Base-by-base conservation (phyloP, 192 early-diverging fungal species). In the Kappamyces sp. region DNA sequence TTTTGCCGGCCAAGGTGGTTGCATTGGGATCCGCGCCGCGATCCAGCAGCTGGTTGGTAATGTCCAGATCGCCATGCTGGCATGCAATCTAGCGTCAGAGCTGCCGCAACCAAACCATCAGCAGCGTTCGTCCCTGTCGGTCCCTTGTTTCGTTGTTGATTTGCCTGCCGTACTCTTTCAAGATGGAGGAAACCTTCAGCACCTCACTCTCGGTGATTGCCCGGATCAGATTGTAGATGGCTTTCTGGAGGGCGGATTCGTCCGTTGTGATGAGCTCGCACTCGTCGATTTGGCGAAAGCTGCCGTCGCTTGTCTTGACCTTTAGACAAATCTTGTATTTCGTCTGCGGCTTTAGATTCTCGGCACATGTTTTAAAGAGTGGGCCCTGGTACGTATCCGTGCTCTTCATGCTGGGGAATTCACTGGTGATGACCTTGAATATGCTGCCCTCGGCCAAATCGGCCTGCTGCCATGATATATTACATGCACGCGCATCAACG, bases 121-220 rank as follows among this genome's bases (percentile, higher is more conserved):
- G 51, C 33, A 72, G 55, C 13, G 73, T 79, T 59, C 71, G 69
- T 5, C 77, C 77, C 33, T 60, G 62, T 36, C 69, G 65, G 49
- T 79, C 77, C 5, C 77, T 43, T 40, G 72, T 65, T 47, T 75
- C 77, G 32, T 75, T 40, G n/a, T 61, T 64, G 13, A 79, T 61
- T 36, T 73, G 64, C 37, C 62, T 58, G 7, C 67, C 47, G 46
- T 71, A 47, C 37, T 70, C 61, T 7, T 62, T 49, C 34, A 75
- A 41, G 36, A 75, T 54, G 2, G 49, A 38, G 7, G 49, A 23
- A 42, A 71, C 70, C 12, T 55, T 65, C n/a, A 42, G 50, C 9
- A 63, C 57, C 40, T 79, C 66, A 32, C 67, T 65, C 23, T 68
- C 68, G 4, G 46, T 39, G 8, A 75, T 60, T 3, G 77, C 77